Base-by-base conservation (phyloP, 2,329 filamentous ascomycete species). In the Zalaria sp. region DNA sequence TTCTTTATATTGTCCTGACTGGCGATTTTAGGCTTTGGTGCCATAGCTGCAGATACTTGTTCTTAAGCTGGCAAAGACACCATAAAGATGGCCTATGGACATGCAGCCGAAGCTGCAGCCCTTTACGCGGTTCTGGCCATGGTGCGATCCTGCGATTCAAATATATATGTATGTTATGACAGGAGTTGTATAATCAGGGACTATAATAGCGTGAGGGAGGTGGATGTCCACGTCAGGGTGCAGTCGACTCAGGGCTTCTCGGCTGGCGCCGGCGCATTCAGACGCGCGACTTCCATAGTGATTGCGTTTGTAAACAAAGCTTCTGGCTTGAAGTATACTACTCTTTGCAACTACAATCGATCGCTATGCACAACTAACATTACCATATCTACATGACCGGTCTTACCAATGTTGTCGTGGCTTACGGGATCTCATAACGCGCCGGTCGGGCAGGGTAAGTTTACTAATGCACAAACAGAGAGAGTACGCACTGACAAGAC, bases 91-190 rank as follows among this genome's bases (percentile, higher is more conserved):
- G 37, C 9, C 28, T 6, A 37, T 39, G 60, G 60, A 62, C 54
- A 47, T 54, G 61, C 64, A 66, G 65, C 65, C 64, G 62, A 60
- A 65, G 64, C 65, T 58, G 62, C 61, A 57, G 57, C 57, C 58
- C 57, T 59, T 61, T 53, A 64, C 57, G 61, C 58, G 56, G 58
- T 56, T 43, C 41, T 36, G 40, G 41, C 47, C 47, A 51, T 52
- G 39, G 11, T 39, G 9, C 28, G 10, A 18, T 27, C 18, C n/a
- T 9, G n/a, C 25, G 26, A 10, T 11, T 29, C 18, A 18, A 18
- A 18, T 18, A 18, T 18, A 18, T 18, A 18, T 18, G 18, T 18
- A 18, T 18, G 18, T 18, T 18, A 18, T 18, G 18, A 18, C 18
- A 18, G 18, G 18, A 18, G 18, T 18, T 18, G 18, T 18, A 18